Evolutionary conservation across 1,139 yeast species (phyloP), one percentile per base, ranked within the genome.

Genomic region (Hyphopichia buzzinii): DNA sequence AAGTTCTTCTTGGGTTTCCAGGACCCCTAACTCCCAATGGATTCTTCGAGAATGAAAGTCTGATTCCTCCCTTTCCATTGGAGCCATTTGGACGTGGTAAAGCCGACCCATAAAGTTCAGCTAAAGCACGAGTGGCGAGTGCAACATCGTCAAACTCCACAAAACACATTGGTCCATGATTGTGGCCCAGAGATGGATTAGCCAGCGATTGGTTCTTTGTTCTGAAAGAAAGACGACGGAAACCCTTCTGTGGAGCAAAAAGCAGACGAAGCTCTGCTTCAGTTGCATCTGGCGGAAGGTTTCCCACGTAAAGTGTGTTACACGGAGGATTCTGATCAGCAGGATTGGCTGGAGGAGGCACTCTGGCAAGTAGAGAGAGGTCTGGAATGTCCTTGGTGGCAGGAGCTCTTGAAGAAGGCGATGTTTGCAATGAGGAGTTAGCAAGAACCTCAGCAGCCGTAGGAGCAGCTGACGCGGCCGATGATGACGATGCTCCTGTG

Each of bases 261-360:
- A 92, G 67, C 22, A 87, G 82, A 48, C 96, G 80, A 47, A 92
- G 75, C 60, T 92, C 98, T 41, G 85, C 86, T 57, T 92, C 98
- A 3, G 95, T 83, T 3, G 97, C 95, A 67, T 92, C 97, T 8
- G 96, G 96, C 3, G 98, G 98, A 50, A 92, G 73, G 57, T 92
- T 92, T 16, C 98, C 98, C 35, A 92, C 98, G 52, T 92, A 92
- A 39, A 92, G 70, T 0, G 98, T 92, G 59, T 92, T 92, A 66
- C 98, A 92, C 6, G 98, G 98, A 8, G 98, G 98, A 54, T 92
- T 92, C 63, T 92, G 98, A 62, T 92, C 98, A 3, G 98, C 98
- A 1, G 98, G 98, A 52, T 92, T 92, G 2, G 96, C 96, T 3
- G 97, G 97, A 1, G 97, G 96, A 26, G 96, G 90, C 17, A 90